Conservation (phyloP, 2,329 filamentous ascomycete species). For the Clarireedia homoeocarpa region DNA sequence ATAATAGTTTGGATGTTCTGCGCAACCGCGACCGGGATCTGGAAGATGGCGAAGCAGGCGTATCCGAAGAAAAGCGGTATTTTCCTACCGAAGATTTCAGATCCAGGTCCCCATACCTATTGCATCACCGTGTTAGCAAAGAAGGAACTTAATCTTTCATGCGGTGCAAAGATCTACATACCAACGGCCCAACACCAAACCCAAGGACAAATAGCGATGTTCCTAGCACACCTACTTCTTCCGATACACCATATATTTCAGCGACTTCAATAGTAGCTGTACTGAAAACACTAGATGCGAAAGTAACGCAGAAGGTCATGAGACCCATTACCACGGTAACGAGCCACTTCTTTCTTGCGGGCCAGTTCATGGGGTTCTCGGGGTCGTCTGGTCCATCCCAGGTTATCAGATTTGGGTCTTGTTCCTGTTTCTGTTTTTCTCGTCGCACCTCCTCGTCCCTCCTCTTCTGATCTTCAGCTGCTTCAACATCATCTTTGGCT, state of each 20-base stretch:
- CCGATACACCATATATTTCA: conserved; percentile 17
- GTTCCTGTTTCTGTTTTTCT: not conserved
- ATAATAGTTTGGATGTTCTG: conserved; percentile 46
- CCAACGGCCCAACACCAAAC: conserved; percentile 61
- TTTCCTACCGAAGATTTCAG: conserved; percentile 42
- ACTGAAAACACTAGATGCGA: conserved; percentile 26
- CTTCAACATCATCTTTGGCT: not conserved
- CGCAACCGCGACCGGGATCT: conserved; percentile 46
- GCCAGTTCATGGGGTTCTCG: conserved; percentile 16
- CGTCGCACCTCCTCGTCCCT: not conserved
- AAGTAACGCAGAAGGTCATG: conserved; percentile 30
- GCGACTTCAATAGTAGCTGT: conserved; percentile 19
- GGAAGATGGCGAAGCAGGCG: conserved; percentile 41
- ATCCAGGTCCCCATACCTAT: conserved; percentile 35
- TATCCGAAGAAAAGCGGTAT: conserved; percentile 41
- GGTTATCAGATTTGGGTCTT: conserved; percentile 10
- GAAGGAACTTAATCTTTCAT: too few species aligned
- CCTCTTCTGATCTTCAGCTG: not conserved
- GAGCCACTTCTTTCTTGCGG: conserved; percentile 20
- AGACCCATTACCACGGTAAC: conserved; percentile 25
- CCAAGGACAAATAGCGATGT: conserved; percentile 61
- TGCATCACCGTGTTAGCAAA: not conserved
- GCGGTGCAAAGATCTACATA: conserved; percentile 28
- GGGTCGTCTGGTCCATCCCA: conserved; percentile 13
- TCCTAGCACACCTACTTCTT: conserved; percentile 50